Percentiles rank a stretch among this genome's conserved stretches.
Evolutionary conservation across 768 basidiomycete species (phyloP).

Genomic region (Mycena olivaceomarginata): DNA sequence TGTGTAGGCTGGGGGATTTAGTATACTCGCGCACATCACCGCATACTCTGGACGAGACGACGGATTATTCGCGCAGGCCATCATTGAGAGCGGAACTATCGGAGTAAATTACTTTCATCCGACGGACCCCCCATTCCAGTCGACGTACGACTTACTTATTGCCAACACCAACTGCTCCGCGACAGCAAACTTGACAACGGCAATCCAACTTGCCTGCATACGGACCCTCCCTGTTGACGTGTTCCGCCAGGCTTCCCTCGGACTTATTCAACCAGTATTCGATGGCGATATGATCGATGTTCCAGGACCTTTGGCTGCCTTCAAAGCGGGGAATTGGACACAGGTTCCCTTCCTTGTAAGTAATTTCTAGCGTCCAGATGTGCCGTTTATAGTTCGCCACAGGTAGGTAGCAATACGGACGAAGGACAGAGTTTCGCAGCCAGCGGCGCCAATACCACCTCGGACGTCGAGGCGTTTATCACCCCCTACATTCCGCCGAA

Average conservation of each 20-base stretch:
- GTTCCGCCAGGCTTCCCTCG: conserved; percentile 29
- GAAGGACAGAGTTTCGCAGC: conserved; percentile 24
- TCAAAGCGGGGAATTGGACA: conserved; percentile 14
- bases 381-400: background rate
- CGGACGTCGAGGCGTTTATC: conserved; percentile 14
- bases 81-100: conserved; percentile 2
- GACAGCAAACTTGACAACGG: conserved; percentile 14
- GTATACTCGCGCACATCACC: conserved; percentile 4
- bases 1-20: background rate
- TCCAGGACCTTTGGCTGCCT: conserved; percentile 22
- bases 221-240: conserved; percentile 31
- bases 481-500: background rate
- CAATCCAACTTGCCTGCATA: conserved; percentile 26
- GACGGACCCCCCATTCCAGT: conserved; percentile 6
- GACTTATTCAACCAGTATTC: conserved; percentile 13
- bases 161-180: conserved; percentile 28
- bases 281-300: conserved; percentile 32
- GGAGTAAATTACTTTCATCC: background rate
- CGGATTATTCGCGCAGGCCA: background rate
- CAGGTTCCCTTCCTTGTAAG: background rate
- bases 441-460: conserved; percentile 30
- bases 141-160: background rate
- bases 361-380: background rate
- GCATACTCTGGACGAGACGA: conserved; percentile 4
- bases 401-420: conserved; percentile 38